phyloP scores from a whole-genome alignment of 2,329 filamentous ascomycete species.

The Stenocarpella maydis region DNA sequence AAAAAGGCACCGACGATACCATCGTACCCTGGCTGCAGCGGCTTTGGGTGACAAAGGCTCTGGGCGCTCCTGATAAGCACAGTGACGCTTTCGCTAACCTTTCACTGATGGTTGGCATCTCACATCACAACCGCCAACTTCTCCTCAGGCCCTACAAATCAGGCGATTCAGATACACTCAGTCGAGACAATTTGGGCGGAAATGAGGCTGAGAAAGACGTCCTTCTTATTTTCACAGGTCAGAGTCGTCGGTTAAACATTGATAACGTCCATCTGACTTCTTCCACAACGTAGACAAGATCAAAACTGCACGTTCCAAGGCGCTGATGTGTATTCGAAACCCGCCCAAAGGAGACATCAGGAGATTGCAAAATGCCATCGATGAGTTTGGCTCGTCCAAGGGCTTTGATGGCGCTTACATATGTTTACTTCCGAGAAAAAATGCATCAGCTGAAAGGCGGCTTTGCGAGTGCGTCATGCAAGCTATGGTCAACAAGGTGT shows the following conservation, averaged over 20 bases:
- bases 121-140: background rate
- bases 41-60: background rate
- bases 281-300: background rate
- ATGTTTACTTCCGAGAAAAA: background rate
- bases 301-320: background rate
- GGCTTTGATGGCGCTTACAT: background rate
- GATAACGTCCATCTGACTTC: background rate
- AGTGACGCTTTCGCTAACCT: background rate
- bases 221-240: background rate
- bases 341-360: background rate
- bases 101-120: background rate
- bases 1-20: background rate
- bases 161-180: background rate
- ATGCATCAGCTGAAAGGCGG: background rate
- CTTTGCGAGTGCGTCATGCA: slow-evolving; percentile 6
- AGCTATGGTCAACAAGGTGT: background rate
- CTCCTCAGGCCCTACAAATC: background rate
- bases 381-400: background rate
- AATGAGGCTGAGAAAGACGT: background rate
- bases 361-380: background rate
- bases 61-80: background rate
- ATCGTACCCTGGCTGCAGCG: background rate
- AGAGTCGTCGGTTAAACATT: fast-evolving
- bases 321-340: background rate
- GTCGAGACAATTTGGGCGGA: background rate